Percentiles rank a stretch among this genome's conserved stretches.
phyloP scores from a whole-genome alignment of 371 early-diverging fungal species.

The Sporodiniella umbellata region DNA sequence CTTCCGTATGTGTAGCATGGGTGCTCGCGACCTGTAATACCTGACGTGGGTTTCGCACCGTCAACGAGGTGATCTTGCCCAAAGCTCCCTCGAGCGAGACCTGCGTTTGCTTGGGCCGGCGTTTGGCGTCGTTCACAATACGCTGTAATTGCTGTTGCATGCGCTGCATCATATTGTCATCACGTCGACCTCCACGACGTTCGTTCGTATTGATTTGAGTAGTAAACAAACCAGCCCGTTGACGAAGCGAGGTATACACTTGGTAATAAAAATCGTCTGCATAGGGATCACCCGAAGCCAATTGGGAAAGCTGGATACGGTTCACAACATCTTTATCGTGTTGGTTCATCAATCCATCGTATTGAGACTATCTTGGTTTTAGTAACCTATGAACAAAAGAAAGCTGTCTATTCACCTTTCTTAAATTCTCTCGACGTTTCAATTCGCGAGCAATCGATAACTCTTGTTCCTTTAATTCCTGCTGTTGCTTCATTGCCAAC shows the following conservation, averaged over 20 bases:
- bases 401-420: too few species aligned
- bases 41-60: conserved; percentile 87
- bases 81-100: conserved; percentile 93
- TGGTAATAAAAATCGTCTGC: conserved; percentile 94
- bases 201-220: conserved; percentile 5
- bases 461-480: conserved; percentile 28
- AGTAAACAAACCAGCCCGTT: conserved; percentile 46
- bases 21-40: conserved; percentile 65
- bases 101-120: conserved; percentile 77
- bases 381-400: too few species aligned
- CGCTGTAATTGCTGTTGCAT: conserved; percentile 94
- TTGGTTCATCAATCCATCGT: conserved; percentile 87
- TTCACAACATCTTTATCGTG: conserved; percentile 91
- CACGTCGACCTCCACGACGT: conserved; percentile 35
- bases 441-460: conserved; percentile 34
- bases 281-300: conserved; percentile 88
- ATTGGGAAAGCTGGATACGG: conserved; percentile 88
- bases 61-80: conserved; percentile 87
- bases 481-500: conserved; percentile 27
- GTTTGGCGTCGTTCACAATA: conserved; percentile 86
- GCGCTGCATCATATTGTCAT: conserved; percentile 60
- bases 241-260: conserved; percentile 77
- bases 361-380: conserved; percentile 78
- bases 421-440: conserved; percentile 42
- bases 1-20: neutral